These are phyloP conservation scores for Zygosaccharomyces gambellarensis DNA, from an alignment of 805 yeast species.

Conservation along the genomic window DNA sequence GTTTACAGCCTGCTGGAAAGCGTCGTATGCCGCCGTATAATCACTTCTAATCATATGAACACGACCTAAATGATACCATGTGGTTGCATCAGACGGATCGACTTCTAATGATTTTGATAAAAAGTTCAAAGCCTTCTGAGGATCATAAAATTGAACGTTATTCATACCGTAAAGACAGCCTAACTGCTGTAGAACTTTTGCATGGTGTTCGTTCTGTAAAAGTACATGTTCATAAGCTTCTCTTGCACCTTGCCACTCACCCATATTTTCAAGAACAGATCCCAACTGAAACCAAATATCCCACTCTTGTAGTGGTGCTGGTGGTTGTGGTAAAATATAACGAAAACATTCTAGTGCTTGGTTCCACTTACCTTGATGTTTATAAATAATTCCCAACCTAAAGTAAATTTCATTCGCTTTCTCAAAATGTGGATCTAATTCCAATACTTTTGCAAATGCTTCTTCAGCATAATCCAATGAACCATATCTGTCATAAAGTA, in stretches of 20 bases:
- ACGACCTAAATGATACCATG: constrained; percentile 95
- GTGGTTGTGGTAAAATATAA: constrained; percentile 85
- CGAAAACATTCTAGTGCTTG: constrained; percentile 92
- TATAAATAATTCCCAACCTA: constrained; percentile 92
- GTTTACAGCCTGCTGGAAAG: constrained; percentile 97
- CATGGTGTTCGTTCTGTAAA: constrained; percentile 85
- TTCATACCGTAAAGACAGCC: constrained; percentile 82
- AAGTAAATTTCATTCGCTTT: constrained; percentile 95
- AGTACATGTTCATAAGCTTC: constrained; percentile 94
- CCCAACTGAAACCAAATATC: constrained; percentile 99
- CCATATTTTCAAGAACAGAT: constrained; percentile 87
- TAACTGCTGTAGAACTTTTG: constrained; percentile 91
- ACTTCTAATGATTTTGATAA: constrained; percentile 84
- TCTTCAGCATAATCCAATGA: constrained; percentile 96
- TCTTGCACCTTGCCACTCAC: constrained; percentile 84
- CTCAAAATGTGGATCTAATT: constrained; percentile 92
- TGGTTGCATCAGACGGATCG: constrained; percentile 86
- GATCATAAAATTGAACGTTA: constrained; percentile 64
- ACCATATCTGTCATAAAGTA: constrained; percentile 92
- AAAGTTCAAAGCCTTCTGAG: constrained; percentile 76
- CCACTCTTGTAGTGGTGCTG: constrained; percentile 91
- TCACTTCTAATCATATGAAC: constrained; percentile 96
- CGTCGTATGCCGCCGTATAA: constrained; percentile 94
- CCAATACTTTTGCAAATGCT: constrained; percentile 93
- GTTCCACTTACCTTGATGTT: constrained; percentile 83